Conservation (phyloP, 179 eudicot species). For the Nepenthes alata region DNA sequence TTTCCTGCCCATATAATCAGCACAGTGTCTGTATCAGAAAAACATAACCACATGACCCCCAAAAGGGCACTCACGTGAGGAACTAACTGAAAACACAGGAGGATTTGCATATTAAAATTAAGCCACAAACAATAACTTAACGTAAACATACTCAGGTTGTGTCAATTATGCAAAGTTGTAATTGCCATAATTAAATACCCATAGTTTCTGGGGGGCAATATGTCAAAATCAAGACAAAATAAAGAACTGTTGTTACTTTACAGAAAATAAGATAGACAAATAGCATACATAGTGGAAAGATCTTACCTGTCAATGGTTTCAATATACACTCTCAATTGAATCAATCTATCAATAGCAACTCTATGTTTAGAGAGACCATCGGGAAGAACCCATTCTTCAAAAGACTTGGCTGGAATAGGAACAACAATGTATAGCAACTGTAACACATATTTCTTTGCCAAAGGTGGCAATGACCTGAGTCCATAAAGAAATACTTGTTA, state of each 20-base stretch:
- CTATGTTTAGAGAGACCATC: slow-evolving; percentile 81
- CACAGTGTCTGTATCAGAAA: neutral
- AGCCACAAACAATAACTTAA: too few species aligned
- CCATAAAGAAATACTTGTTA: slow-evolving; percentile 5
- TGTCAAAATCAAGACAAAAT: too few species aligned
- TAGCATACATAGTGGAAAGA: neutral
- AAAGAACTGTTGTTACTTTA: too few species aligned
- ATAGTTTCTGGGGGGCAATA: too few species aligned
- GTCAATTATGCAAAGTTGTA: too few species aligned
- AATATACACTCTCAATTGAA: slow-evolving; percentile 63
- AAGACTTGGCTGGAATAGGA: slow-evolving; percentile 49
- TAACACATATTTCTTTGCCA: slow-evolving; percentile 77
- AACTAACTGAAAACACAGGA: too few species aligned
- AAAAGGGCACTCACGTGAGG: too few species aligned
- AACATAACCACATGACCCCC: too few species aligned
- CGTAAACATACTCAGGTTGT: too few species aligned
- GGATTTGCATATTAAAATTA: too few species aligned
- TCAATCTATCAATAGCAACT: slow-evolving; percentile 73
- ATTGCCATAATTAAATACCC: too few species aligned
- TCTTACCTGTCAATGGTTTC: slow-evolving; percentile 72
- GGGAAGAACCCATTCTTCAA: slow-evolving; percentile 89
- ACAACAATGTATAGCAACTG: slow-evolving; percentile 72
- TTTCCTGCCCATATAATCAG: slow-evolving; percentile 41
- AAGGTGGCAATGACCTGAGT: slow-evolving; percentile 81
- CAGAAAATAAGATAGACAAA: too few species aligned